Percentiles rank a stretch among this genome's conserved stretches.
phyloP scores from a whole-genome alignment of 2,329 filamentous ascomycete genomes.

The Tetracladium maxilliforme region DNA sequence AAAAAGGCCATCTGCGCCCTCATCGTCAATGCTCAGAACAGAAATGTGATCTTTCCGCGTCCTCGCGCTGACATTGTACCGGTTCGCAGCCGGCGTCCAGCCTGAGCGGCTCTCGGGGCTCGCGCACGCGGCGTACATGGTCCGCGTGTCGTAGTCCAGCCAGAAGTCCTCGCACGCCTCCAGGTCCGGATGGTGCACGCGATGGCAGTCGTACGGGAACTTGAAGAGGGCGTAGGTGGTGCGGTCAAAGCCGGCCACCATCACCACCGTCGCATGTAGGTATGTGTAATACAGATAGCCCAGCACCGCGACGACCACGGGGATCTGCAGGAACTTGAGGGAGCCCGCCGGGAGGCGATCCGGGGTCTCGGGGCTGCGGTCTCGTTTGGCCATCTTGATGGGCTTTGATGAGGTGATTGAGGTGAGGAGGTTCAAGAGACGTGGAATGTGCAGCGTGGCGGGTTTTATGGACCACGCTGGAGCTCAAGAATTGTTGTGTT shows the following conservation, averaged over 20 bases:
- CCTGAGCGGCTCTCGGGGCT: constrained; percentile 7
- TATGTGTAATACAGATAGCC: no score
- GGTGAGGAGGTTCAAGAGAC: no score
- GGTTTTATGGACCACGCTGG: no score
- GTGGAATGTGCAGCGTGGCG: no score
- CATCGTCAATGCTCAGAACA: constrained; percentile 10
- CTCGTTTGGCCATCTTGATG: no score
- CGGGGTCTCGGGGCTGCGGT: no score
- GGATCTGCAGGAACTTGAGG: no score
- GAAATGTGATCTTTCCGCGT: constrained; percentile 9
- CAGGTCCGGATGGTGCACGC: constrained; percentile 6
- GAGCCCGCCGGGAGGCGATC: no score
- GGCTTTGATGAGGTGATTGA: no score
- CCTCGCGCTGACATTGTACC: constrained; percentile 10
- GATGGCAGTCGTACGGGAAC: constrained; percentile 13
- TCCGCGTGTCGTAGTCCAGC: constrained; percentile 11
- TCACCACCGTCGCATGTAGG: no score
- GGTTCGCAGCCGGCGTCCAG: constrained; percentile 10
- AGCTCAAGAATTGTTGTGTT: no score
- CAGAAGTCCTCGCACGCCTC: constrained; percentile 15
- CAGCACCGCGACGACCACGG: no score
- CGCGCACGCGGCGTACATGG: constrained; percentile 13
- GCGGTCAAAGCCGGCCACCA: constrained; percentile 16
- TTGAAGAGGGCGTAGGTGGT: constrained; percentile 13
- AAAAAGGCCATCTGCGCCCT: constrained; percentile 7